phyloP scores from a whole-genome alignment of 1,284 basidiomycete genomes.

The Ganoderma sinense region DNA sequence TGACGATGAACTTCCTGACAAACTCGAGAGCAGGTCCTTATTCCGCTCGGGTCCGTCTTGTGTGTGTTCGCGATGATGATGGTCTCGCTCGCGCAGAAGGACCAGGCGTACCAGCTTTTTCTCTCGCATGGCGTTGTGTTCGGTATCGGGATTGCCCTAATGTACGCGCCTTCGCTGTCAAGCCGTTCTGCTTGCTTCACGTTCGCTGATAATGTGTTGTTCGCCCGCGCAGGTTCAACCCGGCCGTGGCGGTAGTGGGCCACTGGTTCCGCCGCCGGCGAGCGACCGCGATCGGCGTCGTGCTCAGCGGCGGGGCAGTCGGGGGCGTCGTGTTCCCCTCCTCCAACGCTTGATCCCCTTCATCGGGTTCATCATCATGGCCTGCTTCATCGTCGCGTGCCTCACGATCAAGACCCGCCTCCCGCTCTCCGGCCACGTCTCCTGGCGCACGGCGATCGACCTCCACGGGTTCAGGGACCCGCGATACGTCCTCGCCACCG shows the following conservation, averaged over 20 bases:
- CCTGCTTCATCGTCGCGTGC: conserved; percentile 38
- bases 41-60: conserved; percentile 41
- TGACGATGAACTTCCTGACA: neutral
- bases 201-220: neutral
- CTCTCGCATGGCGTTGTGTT: conserved; percentile 45
- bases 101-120: conserved; percentile 46
- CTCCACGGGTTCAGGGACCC: conserved; percentile 41
- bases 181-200: too few species aligned
- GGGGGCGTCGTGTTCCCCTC: conserved; percentile 73
- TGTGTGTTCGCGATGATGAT: conserved; percentile 44
- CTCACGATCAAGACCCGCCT: conserved; percentile 32
- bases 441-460: conserved; percentile 36
- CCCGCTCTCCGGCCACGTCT: conserved; percentile 22
- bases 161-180: conserved; percentile 32
- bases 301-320: conserved; percentile 39
- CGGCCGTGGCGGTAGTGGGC: conserved; percentile 25
- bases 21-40: conserved; percentile 33
- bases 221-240: conserved; percentile 20
- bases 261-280: conserved; percentile 50
- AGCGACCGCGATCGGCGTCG: conserved; percentile 26
- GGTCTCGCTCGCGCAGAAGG: conserved; percentile 40
- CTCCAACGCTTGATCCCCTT: conserved; percentile 61
- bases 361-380: conserved; percentile 40
- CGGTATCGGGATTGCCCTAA: conserved; percentile 42
- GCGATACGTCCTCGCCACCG: conserved; percentile 38